phyloP scores from a whole-genome alignment of 768 basidiomycete species.

The Clitopilus passeckerianus region DNA sequence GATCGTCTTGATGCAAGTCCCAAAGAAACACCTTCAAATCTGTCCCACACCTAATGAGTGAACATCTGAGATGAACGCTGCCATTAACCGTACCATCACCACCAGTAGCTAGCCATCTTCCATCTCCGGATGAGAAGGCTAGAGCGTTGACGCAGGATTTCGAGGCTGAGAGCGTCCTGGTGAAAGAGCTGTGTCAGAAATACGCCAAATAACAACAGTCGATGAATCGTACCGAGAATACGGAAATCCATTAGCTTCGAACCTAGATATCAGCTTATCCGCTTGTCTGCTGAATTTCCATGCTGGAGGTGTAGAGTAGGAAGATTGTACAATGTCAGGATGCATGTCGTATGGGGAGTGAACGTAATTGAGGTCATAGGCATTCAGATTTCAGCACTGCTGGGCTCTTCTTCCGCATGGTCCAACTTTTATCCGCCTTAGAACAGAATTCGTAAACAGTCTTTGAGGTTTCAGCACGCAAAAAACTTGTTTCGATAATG shows the following conservation, averaged over 20 bases:
- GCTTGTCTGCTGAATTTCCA: conserved; percentile 4
- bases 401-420: too few relatives aligned
- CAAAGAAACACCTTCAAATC: conserved; percentile 55
- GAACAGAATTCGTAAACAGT: too few relatives aligned
- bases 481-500: too few relatives aligned
- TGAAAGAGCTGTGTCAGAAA: neutral
- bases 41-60: conserved; percentile 13
- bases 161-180: conserved; percentile 39
- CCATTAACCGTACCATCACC: conserved; percentile 49
- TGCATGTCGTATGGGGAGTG: neutral
- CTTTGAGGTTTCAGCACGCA: too few relatives aligned
- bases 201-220: neutral
- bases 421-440: too few relatives aligned
- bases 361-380: too few relatives aligned
- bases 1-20: conserved; percentile 63
- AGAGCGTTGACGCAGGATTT: conserved; percentile 64
- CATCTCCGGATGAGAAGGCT: conserved; percentile 53
- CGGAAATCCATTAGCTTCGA: conserved; percentile 25
- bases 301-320: neutral
- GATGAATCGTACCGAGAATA: conserved; percentile 27
- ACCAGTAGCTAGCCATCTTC: conserved; percentile 61
- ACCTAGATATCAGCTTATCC: conserved; percentile 14
- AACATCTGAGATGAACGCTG: neutral
- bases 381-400: too few relatives aligned
- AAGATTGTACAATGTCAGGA: neutral